A percentile compares a stretch with the other conserved stretches of the same genome.
phyloP scores from a whole-genome alignment of 176 grass and related monocot species.

The Aegilops umbellulata region DNA sequence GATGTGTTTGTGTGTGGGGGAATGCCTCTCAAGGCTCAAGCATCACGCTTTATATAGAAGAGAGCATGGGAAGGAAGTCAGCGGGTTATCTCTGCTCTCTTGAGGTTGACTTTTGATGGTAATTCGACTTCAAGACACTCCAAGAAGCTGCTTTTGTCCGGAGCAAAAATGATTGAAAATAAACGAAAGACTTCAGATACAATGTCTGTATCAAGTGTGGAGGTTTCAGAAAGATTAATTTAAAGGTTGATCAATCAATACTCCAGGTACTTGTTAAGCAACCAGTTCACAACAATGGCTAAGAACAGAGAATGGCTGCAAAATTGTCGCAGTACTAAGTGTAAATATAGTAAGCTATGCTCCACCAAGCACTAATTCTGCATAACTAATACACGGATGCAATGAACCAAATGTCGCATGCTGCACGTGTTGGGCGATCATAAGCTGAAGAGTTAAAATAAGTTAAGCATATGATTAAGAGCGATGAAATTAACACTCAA shows the following conservation, averaged over 20 bases:
- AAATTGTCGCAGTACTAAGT: not conserved
- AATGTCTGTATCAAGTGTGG: not conserved
- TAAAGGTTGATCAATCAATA: not conserved
- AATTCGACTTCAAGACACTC: not conserved
- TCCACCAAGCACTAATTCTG: not conserved
- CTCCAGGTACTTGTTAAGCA: not conserved
- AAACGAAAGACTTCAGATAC: not conserved
- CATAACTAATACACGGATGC: not conserved
- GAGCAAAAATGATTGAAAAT: not conserved
- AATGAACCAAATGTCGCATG: not conserved
- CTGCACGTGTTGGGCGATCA: too few relatives aligned
- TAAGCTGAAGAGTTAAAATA: not conserved
- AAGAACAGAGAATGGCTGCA: not conserved
- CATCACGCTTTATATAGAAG: not conserved
- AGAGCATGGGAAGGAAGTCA: not conserved
- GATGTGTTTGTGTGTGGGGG: not conserved
- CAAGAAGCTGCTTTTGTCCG: not conserved
- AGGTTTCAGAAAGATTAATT: not conserved
- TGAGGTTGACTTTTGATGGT: not conserved
- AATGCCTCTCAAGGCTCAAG: not conserved
- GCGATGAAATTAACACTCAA: not conserved
- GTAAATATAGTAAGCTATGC: not conserved
- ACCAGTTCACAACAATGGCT: not conserved
- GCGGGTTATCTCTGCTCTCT: not conserved
- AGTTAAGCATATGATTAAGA: not conserved